These are phyloP conservation scores for Epichloe coenophiala DNA, from an alignment of 2,329 filamentous ascomycete genomes.

Conservation along the genomic window DNA sequence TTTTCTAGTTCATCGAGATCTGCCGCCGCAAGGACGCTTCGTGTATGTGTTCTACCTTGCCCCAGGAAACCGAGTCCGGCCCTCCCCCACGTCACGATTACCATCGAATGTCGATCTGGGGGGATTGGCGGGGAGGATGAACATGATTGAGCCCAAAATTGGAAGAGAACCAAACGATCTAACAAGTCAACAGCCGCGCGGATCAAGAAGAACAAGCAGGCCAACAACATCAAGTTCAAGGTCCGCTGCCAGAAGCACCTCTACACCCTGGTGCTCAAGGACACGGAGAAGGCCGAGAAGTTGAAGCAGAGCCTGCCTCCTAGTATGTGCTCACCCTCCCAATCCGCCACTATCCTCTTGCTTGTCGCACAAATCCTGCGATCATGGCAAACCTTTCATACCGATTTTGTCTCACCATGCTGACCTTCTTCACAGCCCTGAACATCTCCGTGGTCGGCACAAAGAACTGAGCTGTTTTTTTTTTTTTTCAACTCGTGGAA, in stretches of 20 bases:
- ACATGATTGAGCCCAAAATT: too few species aligned
- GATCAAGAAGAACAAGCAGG: conserved; percentile 92
- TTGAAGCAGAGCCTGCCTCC: conserved; percentile 97
- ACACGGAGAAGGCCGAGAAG: conserved; percentile 99
- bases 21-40: conserved; percentile 98
- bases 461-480: conserved; percentile 29
- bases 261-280: conserved; percentile 97
- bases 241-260: conserved; percentile 93
- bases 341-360: not conserved
- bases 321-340: conserved; percentile 47
- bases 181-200: conserved; percentile 49
- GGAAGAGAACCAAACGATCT: not conserved
- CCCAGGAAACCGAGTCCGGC: conserved; percentile 1
- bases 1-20: conserved; percentile 95
- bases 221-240: conserved; percentile 99
- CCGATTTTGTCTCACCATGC: too few species aligned
- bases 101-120: not conserved
- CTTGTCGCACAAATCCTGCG: too few species aligned
- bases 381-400: too few species aligned
- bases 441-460: conserved; percentile 40
- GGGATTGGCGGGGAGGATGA: not conserved
- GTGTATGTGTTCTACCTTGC: conserved; percentile 54
- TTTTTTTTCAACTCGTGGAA: not conserved
- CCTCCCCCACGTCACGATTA: not conserved
- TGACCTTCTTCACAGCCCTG: conserved; percentile 24